These are phyloP conservation scores for Oryza rufipogon DNA, from an alignment of 176 grass and related monocot species.

Conservation along the genomic window DNA sequence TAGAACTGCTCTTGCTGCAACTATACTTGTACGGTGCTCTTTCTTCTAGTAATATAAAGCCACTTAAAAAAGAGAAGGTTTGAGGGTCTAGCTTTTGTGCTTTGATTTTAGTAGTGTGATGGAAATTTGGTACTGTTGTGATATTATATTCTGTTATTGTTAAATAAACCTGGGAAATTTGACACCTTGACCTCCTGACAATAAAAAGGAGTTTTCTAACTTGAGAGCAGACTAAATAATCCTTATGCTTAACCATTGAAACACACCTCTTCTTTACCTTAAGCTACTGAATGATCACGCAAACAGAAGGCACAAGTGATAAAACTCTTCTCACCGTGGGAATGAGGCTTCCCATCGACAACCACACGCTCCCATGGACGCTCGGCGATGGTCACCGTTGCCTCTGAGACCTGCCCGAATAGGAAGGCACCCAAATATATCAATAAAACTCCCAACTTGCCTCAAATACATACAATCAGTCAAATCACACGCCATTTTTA, in stretches of 20 bases:
- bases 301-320: not conserved
- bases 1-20: not conserved
- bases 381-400: conserved; percentile 71
- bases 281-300: not conserved
- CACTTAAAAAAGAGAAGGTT: not conserved
- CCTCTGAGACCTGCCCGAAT: conserved; percentile 60
- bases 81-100: not conserved
- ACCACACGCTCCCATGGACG: conserved; percentile 89
- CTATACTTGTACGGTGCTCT: not conserved
- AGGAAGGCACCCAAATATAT: not conserved
- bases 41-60: not conserved
- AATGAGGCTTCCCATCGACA: conserved; percentile 73
- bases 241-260: too few species aligned
- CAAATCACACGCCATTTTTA: not conserved
- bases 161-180: not conserved
- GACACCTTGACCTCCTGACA: not conserved
- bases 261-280: not conserved
- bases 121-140: not conserved
- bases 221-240: not conserved
- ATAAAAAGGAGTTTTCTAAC: not conserved
- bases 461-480: not conserved
- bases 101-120: not conserved
- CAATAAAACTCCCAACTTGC: not conserved
- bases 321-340: conserved; percentile 61
- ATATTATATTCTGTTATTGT: not conserved